Base-by-base conservation (phyloP, 116 monocot species). In the Cymodocea nodosa region DNA sequence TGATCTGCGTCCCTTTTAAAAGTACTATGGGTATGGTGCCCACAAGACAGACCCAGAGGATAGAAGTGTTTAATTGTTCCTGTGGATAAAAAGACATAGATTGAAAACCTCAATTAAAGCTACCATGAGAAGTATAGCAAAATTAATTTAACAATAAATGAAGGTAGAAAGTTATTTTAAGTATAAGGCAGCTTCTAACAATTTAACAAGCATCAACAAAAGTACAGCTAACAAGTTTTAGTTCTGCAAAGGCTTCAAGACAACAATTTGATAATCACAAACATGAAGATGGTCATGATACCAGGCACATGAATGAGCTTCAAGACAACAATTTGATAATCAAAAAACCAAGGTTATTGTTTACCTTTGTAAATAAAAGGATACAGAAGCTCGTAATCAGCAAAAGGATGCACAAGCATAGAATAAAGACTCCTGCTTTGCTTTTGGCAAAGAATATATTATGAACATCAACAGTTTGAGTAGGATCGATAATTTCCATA, bases 391-490 rank as follows among this genome's bases (percentile, higher is more conserved):
- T 64, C 17, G 68, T 44, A 20, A 76, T 16, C 35, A 79, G 34
- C 23, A 76, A 49, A 51, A 74, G 15, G 52, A 23, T 37, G 64
- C 68, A 70, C 20, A 69, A 12, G 39, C 66, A 75, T 17, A 70
- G 64, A 11, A 71, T 20, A 15, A 79, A 25, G 18, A 56, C 30
- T 24, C 44, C 35, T 51, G 51, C 11, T 36, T 51, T 76, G 54
- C 66, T 85, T 74, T 57, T 79, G 60, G 16, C 39, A 48, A 69
- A 52, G 19, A 62, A 74, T 50, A 85, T 68, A 51, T 85, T 74
- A 74, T 85, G 82, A 71, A 79, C 51, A 59, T 79, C 77, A 48
- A 79, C 77, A 52, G 54, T 40, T 67, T 69, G 62, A 65, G 8
- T 18, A 64, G 23, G 25, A 9, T 35, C 50, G 4, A 12, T 30